These are phyloP conservation scores for Aspergillus sp. DNA, from an alignment of 2,329 filamentous ascomycete species.

Conservation along the genomic window DNA sequence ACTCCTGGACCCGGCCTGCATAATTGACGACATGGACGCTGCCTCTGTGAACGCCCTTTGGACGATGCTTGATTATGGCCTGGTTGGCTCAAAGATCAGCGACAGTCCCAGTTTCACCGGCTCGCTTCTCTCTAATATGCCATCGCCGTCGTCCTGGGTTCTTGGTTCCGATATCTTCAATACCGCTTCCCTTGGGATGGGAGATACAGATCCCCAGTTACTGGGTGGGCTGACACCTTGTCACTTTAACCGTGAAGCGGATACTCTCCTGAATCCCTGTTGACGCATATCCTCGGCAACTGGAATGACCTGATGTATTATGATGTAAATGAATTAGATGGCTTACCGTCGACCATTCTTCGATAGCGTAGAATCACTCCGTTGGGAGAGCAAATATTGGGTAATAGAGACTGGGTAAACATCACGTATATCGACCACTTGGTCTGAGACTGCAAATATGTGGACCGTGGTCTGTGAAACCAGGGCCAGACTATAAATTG, in stretches of 20 bases:
- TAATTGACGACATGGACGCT: constrained; percentile 19
- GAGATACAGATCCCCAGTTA: not conserved
- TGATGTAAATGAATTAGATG: not conserved
- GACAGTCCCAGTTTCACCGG: not conserved
- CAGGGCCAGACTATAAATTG: too few relatives aligned
- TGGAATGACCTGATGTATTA: not conserved
- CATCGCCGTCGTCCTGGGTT: constrained; percentile 15
- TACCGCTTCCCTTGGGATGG: not conserved
- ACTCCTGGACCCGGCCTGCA: constrained; percentile 18
- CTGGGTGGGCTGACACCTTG: not conserved
- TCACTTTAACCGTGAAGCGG: not conserved
- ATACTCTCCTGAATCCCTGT: not conserved
- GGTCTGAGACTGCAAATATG: too few relatives aligned
- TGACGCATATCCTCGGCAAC: not conserved
- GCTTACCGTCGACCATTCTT: not conserved
- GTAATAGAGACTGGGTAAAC: too few relatives aligned
- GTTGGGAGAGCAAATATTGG: too few relatives aligned
- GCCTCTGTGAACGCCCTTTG: constrained; percentile 16
- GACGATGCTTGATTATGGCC: constrained; percentile 25
- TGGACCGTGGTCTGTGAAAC: too few relatives aligned
- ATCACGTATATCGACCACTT: too few relatives aligned
- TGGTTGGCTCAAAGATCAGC: not conserved
- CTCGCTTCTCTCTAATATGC: constrained; percentile 5
- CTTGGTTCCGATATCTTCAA: constrained; percentile 9
- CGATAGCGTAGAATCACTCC: too few relatives aligned